Conservation (phyloP, 352 stramenopile genomes). For the Plasmopara viticola region DNA sequence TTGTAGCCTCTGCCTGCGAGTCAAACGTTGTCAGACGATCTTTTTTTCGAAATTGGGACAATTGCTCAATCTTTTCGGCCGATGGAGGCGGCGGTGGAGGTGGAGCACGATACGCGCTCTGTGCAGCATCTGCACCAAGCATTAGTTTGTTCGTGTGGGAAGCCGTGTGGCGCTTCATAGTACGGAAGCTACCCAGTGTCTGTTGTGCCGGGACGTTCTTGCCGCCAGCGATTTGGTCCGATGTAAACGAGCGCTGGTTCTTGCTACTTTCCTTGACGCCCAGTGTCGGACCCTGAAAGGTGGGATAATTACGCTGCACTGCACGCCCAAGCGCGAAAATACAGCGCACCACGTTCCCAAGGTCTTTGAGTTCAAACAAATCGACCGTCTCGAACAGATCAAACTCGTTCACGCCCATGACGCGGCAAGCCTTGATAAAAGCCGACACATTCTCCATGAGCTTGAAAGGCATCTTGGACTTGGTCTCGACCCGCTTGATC, state of each 20-base stretch:
- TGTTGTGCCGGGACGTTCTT: constrained; percentile 54
- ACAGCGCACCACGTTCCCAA: constrained; percentile 75
- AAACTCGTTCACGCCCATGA: constrained; percentile 85
- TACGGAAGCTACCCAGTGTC: constrained; percentile 65
- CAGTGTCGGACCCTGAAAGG: constrained; percentile 67
- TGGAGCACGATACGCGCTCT: constrained; percentile 45
- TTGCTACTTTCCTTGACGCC: constrained; percentile 78
- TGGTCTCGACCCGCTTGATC: constrained; percentile 66
- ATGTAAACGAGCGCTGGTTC: constrained; percentile 67
- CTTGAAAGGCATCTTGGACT: constrained; percentile 90
- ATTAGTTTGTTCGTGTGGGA: constrained; percentile 59
- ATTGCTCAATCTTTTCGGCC: constrained; percentile 60
- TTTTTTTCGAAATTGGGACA: constrained; percentile 50
- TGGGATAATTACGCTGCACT: constrained; percentile 64
- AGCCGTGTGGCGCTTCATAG: constrained; percentile 56
- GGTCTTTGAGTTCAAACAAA: constrained; percentile 85
- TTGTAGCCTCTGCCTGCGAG: constrained; percentile 22
- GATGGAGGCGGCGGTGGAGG: constrained; percentile 65
- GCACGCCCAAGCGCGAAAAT: constrained; percentile 68
- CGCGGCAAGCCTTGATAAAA: constrained; percentile 78
- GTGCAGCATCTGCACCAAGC: constrained; percentile 59
- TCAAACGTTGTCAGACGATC: constrained; percentile 24
- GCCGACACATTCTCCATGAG: constrained; percentile 89
- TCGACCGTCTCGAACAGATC: constrained; percentile 89
- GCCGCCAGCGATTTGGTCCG: constrained; percentile 58